Conservation (phyloP, 768 basidiomycete genomes). For the Tulasnella sp. region DNA sequence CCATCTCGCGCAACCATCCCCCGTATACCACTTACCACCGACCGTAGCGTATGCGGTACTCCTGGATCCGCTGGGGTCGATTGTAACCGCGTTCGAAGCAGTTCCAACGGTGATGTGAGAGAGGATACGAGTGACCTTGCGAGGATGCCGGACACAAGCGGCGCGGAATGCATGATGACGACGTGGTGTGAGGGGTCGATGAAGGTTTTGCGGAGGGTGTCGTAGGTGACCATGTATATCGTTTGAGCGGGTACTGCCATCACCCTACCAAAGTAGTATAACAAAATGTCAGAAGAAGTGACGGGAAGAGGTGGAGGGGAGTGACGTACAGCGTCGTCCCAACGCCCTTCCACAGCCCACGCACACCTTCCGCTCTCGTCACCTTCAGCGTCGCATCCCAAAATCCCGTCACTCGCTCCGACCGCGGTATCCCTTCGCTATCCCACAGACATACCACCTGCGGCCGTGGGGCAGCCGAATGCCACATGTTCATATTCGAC, state of each 20-base stretch:
- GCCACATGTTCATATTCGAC: neutral
- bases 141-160: slow-evolving; percentile 69
- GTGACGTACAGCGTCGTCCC: slow-evolving; percentile 67
- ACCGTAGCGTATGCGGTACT: slow-evolving; percentile 63
- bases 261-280: slow-evolving; percentile 35
- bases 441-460: slow-evolving; percentile 72
- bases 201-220: slow-evolving; percentile 63
- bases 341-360: slow-evolving; percentile 90
- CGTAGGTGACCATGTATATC: slow-evolving; percentile 91
- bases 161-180: slow-evolving; percentile 49
- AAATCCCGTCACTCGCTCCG: slow-evolving; percentile 72
- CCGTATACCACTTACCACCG: slow-evolving; percentile 54
- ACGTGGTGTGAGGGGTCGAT: slow-evolving; percentile 39
- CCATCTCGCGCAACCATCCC: slow-evolving; percentile 51
- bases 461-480: too few species aligned
- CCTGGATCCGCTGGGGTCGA: slow-evolving; percentile 62
- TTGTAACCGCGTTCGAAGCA: slow-evolving; percentile 87
- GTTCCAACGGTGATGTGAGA: slow-evolving; percentile 75
- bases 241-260: slow-evolving; percentile 89
- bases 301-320: neutral
- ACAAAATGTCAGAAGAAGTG: slow-evolving; percentile 10
- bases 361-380: slow-evolving; percentile 63
- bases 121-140: slow-evolving; percentile 73
- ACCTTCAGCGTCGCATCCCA: slow-evolving; percentile 74
- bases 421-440: slow-evolving; percentile 45